phyloP scores from a whole-genome alignment of 2,329 filamentous ascomycete species.

The Coleophoma eucalyptorum region DNA sequence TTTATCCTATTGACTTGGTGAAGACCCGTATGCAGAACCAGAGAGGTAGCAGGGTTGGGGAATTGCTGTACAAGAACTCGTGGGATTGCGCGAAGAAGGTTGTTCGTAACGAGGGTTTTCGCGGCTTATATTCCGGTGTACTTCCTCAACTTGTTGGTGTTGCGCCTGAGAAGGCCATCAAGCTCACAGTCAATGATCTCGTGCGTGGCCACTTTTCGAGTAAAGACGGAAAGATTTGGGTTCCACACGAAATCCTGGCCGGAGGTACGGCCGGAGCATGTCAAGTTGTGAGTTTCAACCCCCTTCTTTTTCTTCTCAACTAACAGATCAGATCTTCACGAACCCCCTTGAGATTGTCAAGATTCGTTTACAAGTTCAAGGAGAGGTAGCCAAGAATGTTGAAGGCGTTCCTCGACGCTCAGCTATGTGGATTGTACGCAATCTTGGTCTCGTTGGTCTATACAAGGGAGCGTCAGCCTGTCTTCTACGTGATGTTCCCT shows the following conservation, averaged over 20 bases:
- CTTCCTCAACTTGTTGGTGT: constrained; percentile 94
- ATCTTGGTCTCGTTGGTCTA: constrained; percentile 87
- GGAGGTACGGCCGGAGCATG: constrained; percentile 89
- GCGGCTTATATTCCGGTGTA: constrained; percentile 89
- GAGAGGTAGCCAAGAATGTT: constrained; percentile 85
- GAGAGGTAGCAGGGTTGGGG: constrained; percentile 74
- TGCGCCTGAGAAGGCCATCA: constrained; percentile 99
- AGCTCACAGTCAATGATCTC: constrained; percentile 95
- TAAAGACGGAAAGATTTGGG: constrained; percentile 68
- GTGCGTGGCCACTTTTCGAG: constrained; percentile 75
- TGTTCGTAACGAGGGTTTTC: constrained; percentile 84
- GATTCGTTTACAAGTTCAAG: constrained; percentile 96
- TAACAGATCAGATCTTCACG: constrained; percentile 70
- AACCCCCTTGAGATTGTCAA: constrained; percentile 99
- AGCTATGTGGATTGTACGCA: constrained; percentile 96
- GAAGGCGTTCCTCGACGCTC: constrained; percentile 82
- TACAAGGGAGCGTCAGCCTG: constrained; percentile 97
- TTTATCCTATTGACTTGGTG: constrained; percentile 97
- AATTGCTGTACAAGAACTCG: constrained; percentile 94
- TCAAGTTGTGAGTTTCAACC: constrained; percentile 76
- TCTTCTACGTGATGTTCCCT: constrained; percentile 91
- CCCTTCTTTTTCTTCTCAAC: constrained; percentile 2
- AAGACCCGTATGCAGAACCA: constrained; percentile 99
- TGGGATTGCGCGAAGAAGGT: constrained; percentile 94
- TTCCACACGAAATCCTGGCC: constrained; percentile 73